Evolutionary conservation across 2,329 filamentous ascomycete species (phyloP).

Genomic region (Ciborinia camelliae): DNA sequence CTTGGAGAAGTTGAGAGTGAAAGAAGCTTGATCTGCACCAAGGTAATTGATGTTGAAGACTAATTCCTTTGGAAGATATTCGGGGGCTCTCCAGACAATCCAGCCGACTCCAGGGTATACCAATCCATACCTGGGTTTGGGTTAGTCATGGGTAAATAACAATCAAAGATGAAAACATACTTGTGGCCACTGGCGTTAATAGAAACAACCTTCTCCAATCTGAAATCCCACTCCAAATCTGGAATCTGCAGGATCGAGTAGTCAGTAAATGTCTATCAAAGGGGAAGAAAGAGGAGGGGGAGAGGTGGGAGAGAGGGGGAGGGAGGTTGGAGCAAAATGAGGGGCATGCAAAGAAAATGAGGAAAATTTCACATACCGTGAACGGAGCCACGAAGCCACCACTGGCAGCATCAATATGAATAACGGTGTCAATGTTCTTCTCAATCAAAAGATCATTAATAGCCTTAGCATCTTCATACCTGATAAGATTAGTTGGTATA

Average conservation of each 20-base stretch:
- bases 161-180: slow-evolving; percentile 44
- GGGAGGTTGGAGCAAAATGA: too few relatives aligned
- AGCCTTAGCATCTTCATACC: slow-evolving; percentile 90
- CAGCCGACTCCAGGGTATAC: slow-evolving; percentile 92
- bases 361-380: slow-evolving; percentile 41
- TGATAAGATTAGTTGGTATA: too few relatives aligned
- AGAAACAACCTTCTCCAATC: slow-evolving; percentile 80
- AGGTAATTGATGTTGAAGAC: slow-evolving; percentile 99
- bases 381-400: slow-evolving; percentile 94
- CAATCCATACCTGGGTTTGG: slow-evolving; percentile 50
- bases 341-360: too few relatives aligned
- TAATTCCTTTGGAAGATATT: slow-evolving; percentile 79
- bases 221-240: slow-evolving; percentile 86
- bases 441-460: slow-evolving; percentile 84
- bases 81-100: slow-evolving; percentile 82
- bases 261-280: background rate
- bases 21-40: slow-evolving; percentile 89
- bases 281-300: too few relatives aligned
- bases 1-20: slow-evolving; percentile 97
- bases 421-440: slow-evolving; percentile 73
- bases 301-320: too few relatives aligned
- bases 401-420: slow-evolving; percentile 90
- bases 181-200: slow-evolving; percentile 97
- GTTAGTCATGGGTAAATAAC: slow-evolving; percentile 10
- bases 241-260: slow-evolving; percentile 46